A percentile compares a stretch with the other conserved stretches of the same genome.
Evolutionary conservation across 23 red algal species (phyloP).

Genomic region (Gracilaria domingensis): DNA sequence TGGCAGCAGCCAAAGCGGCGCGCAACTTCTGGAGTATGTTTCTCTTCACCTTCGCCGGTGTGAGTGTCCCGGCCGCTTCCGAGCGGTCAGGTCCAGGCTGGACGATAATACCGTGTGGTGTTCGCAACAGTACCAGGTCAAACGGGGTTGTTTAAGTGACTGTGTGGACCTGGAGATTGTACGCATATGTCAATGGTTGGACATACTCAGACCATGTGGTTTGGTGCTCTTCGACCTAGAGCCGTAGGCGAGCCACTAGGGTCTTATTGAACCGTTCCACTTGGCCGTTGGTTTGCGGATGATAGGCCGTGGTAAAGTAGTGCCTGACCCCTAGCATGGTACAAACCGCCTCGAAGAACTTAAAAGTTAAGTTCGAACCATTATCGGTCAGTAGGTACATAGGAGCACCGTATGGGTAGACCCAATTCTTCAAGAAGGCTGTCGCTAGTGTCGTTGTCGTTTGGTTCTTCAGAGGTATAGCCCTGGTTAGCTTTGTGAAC

Average conservation of each 20-base stretch:
- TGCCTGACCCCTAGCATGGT: background rate
- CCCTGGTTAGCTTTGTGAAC: slow-evolving; percentile 8
- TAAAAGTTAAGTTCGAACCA: background rate
- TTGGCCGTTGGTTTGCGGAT: slow-evolving; percentile 19
- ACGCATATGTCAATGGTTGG: too few relatives aligned
- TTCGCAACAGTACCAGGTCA: slow-evolving; percentile 7
- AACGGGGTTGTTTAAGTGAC: background rate
- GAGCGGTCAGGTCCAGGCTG: background rate
- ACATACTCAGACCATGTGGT: too few relatives aligned
- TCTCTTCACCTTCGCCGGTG: background rate
- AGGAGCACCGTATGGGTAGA: background rate
- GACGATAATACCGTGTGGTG: background rate
- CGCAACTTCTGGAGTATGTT: background rate
- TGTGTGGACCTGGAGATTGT: background rate
- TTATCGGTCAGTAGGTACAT: slow-evolving; percentile 9
- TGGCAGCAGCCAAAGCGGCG: background rate
- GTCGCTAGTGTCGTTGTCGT: background rate
- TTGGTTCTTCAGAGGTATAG: background rate
- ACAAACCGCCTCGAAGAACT: background rate
- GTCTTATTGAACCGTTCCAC: background rate
- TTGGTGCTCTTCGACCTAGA: background rate
- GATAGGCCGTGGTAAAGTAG: background rate
- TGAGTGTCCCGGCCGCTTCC: background rate
- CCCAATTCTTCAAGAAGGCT: slow-evolving; percentile 4
- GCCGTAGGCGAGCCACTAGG: background rate